Percentiles rank a stretch among this genome's conserved stretches.
These are phyloP conservation scores for Pelargonium nanum DNA, from an alignment of 345 rosid species.

Conservation along the genomic window DNA sequence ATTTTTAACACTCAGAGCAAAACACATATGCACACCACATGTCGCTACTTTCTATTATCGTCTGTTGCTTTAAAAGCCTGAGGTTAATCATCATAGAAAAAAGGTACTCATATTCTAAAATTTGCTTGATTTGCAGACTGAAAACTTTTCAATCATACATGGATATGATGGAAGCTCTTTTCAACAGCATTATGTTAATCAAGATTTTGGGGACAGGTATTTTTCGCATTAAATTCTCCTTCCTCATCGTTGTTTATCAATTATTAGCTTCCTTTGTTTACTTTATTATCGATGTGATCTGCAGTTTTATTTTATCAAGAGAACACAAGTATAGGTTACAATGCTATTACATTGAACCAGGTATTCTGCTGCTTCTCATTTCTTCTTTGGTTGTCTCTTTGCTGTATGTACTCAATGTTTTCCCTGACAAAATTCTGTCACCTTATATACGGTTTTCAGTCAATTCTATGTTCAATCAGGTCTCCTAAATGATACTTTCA, in stretches of 20 bases:
- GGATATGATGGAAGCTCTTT: constrained; percentile 56
- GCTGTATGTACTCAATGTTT: background rate
- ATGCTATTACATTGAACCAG: constrained; percentile 62
- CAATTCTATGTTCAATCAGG: constrained; percentile 36
- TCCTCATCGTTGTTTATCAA: constrained; percentile 1
- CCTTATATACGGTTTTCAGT: constrained; percentile 10
- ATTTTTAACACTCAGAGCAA: background rate
- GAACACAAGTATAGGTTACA: constrained; percentile 63
- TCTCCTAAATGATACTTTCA: constrained; percentile 33
- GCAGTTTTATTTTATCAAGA: constrained; percentile 59
- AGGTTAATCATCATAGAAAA: background rate
- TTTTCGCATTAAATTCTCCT: background rate
- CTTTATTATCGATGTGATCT: constrained; percentile 3
- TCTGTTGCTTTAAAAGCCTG: background rate
- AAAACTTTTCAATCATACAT: constrained; percentile 51
- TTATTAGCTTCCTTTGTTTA: constrained; percentile 5
- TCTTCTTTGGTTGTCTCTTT: constrained; percentile 2
- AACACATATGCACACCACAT: background rate
- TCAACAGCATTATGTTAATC: constrained; percentile 46
- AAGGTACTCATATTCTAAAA: background rate
- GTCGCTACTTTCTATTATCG: background rate
- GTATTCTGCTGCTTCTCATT: constrained; percentile 23
- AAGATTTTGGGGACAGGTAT: constrained; percentile 40
- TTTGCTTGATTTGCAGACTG: constrained; percentile 39
- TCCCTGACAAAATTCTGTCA: background rate